phyloP scores from a whole-genome alignment of 2,329 filamentous ascomycete species.

The Colletotrichum karsti region DNA sequence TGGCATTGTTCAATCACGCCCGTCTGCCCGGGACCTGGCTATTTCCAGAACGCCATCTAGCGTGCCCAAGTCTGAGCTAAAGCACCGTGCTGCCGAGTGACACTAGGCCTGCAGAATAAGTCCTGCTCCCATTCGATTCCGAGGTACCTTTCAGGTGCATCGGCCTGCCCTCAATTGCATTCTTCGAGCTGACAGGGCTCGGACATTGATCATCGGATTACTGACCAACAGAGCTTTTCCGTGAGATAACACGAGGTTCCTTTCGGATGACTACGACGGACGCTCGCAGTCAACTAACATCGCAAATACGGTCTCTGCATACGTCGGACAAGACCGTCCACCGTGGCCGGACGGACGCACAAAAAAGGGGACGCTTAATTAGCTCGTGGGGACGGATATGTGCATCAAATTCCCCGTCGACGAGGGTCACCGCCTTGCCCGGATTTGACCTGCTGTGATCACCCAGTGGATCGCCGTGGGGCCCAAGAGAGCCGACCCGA shows the following conservation, averaged over 20 bases:
- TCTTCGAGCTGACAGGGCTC: too few species aligned
- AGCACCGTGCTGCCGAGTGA: slow-evolving; percentile 14
- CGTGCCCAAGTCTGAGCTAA: background rate
- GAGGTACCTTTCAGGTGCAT: background rate
- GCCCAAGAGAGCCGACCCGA: background rate
- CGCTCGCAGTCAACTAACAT: background rate
- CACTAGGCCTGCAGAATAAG: slow-evolving; percentile 12
- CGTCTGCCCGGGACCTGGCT: background rate
- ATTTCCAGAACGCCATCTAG: slow-evolving; percentile 18
- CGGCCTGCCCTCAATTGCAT: background rate
- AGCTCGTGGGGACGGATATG: slow-evolving; percentile 28
- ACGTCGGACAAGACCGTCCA: slow-evolving; percentile 11
- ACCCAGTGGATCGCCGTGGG: slow-evolving; percentile 4
- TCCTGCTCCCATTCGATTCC: background rate
- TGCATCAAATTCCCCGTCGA: slow-evolving; percentile 26
- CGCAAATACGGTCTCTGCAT: background rate
- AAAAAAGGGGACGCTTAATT: slow-evolving; percentile 26
- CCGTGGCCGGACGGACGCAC: slow-evolving; percentile 16
- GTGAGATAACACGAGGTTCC: background rate
- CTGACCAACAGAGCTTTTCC: background rate
- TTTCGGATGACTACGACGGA: background rate
- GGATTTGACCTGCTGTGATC: slow-evolving; percentile 5
- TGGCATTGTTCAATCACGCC: slow-evolving; percentile 1
- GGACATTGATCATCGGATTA: background rate
- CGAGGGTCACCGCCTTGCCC: slow-evolving; percentile 15